Percentiles rank a stretch among this genome's conserved stretches.
These are phyloP conservation scores for Purshia tridentata DNA, from an alignment of 306 rosid genomes.

Conservation along the genomic window DNA sequence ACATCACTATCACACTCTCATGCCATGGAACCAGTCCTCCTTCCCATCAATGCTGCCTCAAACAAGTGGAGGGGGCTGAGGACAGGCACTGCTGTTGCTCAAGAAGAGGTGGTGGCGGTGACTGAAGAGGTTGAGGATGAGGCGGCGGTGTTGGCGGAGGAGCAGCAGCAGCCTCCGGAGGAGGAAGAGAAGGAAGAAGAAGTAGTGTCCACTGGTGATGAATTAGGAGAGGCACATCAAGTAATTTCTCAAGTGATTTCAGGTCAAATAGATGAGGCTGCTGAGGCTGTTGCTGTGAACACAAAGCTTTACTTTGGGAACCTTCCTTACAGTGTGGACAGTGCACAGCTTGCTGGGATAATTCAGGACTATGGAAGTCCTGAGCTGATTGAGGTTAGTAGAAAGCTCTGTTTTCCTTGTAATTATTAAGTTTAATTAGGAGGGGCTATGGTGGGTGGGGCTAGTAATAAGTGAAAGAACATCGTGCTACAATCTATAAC, in stretches of 20 bases:
- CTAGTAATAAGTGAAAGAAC: too few species aligned
- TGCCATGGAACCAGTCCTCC: slow-evolving; percentile 31
- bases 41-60: slow-evolving; percentile 22
- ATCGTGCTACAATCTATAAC: too few species aligned
- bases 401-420: neutral
- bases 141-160: slow-evolving; percentile 18
- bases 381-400: slow-evolving; percentile 77
- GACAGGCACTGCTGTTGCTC: slow-evolving; percentile 56
- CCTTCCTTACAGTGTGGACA: slow-evolving; percentile 89
- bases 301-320: slow-evolving; percentile 97
- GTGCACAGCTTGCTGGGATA: slow-evolving; percentile 91
- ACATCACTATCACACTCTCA: slow-evolving; percentile 33
- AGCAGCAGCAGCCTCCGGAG: slow-evolving; percentile 14
- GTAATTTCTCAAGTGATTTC: neutral
- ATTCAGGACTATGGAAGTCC: slow-evolving; percentile 77
- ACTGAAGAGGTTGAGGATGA: slow-evolving; percentile 38
- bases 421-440: neutral
- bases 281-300: slow-evolving; percentile 26
- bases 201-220: slow-evolving; percentile 1
- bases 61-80: slow-evolving; percentile 44
- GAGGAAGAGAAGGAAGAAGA: slow-evolving; percentile 16
- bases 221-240: neutral
- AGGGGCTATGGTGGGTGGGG: too few species aligned
- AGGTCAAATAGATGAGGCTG: slow-evolving; percentile 21
- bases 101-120: slow-evolving; percentile 49